Evolutionary conservation across 1,284 basidiomycete genomes (phyloP), one percentile per base, ranked within the genome.

Genomic region (Irpex sp.): DNA sequence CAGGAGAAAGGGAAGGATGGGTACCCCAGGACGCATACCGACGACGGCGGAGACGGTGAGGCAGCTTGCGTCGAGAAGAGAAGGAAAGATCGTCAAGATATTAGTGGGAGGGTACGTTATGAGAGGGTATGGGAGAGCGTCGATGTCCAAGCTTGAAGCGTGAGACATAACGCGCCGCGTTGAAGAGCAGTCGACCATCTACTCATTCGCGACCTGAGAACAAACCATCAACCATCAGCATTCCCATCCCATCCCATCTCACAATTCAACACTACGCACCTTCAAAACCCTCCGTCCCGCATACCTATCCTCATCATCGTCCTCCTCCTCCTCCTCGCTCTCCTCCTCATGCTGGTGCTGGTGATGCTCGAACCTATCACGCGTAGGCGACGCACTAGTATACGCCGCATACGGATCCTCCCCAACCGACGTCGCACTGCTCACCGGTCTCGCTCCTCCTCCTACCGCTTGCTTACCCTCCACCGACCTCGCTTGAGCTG

Each of bases 211-310:
- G 9, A 51, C 48, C 48, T 51, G 2, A 18, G 5, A 10, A 23
- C 23, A 23, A 23, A 2, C 23, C 23, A 4, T 23, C 14, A 51
- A 23, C 48, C 5, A 7, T 10, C n/a, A 16, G 48, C 18, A 19
- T 49, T 19, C 10, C 16, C 39, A n/a, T 42, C 39, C 10, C 28
- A 9, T 42, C 10, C 5, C 6, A 42, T 42, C 12, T 42, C 16
- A 10, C 10, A 42, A 9, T 12, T 42, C 39, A 42, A 42, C 18
- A 18, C 48, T 51, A 66, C 75, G 45, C 51, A 82, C 80, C 78
- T 81, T 81, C 57, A 82, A 68, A 52, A 82, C 78, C 63, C 78
- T 63, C 57, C 66, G 59, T 63, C 71, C 71, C 52, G 64, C 72
- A 64, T 72, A 72, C 35, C 71, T 74, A 61, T 79, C 75, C 48